Evolutionary conservation across 495 filamentous ascomycete genomes (phyloP).

Genomic region (Aspergillus sclerotiicarbonarius): DNA sequence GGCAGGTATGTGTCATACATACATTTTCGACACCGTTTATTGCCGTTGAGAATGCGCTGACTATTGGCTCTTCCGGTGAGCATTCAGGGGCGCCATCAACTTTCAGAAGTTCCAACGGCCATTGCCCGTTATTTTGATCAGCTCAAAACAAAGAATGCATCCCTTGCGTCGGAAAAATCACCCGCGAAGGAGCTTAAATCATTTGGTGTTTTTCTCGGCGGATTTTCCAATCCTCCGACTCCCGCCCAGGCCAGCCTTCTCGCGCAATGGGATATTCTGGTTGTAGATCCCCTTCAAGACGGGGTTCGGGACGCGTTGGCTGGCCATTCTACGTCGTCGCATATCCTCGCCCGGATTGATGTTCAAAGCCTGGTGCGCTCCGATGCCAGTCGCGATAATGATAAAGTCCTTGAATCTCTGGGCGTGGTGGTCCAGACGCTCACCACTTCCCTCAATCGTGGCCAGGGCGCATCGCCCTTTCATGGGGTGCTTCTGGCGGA

Average conservation of each 20-base stretch:
- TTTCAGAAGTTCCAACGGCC: conserved; percentile 10
- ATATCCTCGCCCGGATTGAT: conserved; percentile 31
- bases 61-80: background rate
- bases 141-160: conserved; percentile 6
- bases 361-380: conserved; percentile 12
- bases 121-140: conserved; percentile 14
- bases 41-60: background rate
- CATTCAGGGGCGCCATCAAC: conserved; percentile 15
- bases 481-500: conserved; percentile 14
- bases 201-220: conserved; percentile 47
- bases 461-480: conserved; percentile 7
- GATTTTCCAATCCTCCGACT: conserved; percentile 33
- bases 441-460: conserved; percentile 1
- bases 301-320: conserved; percentile 37
- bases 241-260: conserved; percentile 33
- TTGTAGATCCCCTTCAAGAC: conserved; percentile 38
- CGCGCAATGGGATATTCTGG: conserved; percentile 42
- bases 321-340: conserved; percentile 14
- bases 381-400: conserved; percentile 4
- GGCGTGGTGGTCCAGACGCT: background rate
- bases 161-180: background rate
- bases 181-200: conserved; percentile 12
- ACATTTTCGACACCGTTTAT: background rate
- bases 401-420: conserved; percentile 11
- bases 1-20: conserved; percentile 15